phyloP scores from a whole-genome alignment of 331 rosid species.

The Saraca asoca region DNA sequence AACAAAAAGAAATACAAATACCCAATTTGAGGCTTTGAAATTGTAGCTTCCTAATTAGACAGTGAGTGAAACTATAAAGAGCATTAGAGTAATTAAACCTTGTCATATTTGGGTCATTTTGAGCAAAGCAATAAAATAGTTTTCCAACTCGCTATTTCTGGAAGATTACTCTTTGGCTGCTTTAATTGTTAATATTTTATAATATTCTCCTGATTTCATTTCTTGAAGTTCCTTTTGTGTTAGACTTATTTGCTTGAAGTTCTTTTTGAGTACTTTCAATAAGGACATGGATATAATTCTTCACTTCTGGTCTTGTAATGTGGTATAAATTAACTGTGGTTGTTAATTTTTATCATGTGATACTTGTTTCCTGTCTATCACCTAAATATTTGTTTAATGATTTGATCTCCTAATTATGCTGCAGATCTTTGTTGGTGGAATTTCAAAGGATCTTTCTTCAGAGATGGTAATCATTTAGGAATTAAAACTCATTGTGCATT shows the following conservation, averaged over 20 bases:
- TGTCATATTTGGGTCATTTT: not conserved
- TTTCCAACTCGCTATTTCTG: not conserved
- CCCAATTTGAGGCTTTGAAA: too few relatives aligned
- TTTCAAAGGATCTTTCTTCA: slow-evolving; percentile 71
- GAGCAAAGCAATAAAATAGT: not conserved
- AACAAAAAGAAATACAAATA: too few relatives aligned
- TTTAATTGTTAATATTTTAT: not conserved
- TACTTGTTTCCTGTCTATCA: not conserved
- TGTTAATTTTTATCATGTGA: not conserved
- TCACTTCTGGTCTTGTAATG: not conserved
- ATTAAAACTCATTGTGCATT: not conserved
- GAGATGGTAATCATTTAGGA: slow-evolving; percentile 61
- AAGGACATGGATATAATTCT: not conserved
- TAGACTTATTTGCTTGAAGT: not conserved
- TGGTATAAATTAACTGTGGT: slow-evolving; percentile 12
- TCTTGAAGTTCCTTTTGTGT: too few relatives aligned
- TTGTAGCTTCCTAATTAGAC: too few relatives aligned
- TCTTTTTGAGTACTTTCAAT: not conserved
- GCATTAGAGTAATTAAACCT: too few relatives aligned
- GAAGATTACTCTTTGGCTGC: not conserved
- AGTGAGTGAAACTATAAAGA: too few relatives aligned
- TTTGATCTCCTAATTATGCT: slow-evolving; percentile 31
- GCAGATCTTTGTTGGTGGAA: slow-evolving; percentile 93
- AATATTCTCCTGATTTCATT: slow-evolving; percentile 10
- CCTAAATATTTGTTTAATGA: slow-evolving; percentile 18